Evolutionary conservation across 73 alveolate species (phyloP).

Genomic region (Halteria grandinella): DNA sequence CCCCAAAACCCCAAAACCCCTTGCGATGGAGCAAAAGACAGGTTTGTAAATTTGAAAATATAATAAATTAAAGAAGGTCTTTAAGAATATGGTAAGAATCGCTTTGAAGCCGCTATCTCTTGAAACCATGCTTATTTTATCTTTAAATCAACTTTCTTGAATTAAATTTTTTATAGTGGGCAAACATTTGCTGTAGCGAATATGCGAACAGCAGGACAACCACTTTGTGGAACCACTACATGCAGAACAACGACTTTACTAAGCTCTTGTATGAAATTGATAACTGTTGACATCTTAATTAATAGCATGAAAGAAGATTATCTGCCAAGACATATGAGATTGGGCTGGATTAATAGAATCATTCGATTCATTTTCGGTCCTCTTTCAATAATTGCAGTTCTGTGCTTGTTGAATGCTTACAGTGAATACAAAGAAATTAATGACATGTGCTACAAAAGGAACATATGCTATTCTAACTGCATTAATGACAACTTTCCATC

Average conservation of each 20-base stretch:
- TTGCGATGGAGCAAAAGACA: too few species aligned
- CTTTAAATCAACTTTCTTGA: too few species aligned
- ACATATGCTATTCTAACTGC: slow-evolving; percentile 62
- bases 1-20: too few species aligned
- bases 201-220: slow-evolving; percentile 66
- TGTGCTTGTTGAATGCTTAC: slow-evolving; percentile 20
- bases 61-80: too few species aligned
- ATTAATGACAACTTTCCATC: slow-evolving; percentile 64
- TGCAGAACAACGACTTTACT: slow-evolving; percentile 69
- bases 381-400: slow-evolving; percentile 34
- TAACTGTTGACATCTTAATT: neutral
- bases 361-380: slow-evolving; percentile 71
- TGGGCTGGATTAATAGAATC: slow-evolving; percentile 40
- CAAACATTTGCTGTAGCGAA: slow-evolving; percentile 53
- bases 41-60: too few species aligned
- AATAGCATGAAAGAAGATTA: slow-evolving; percentile 45
- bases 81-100: too few species aligned
- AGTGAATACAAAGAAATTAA: slow-evolving; percentile 11
- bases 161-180: too few species aligned
- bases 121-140: too few species aligned
- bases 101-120: too few species aligned
- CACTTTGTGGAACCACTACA: slow-evolving; percentile 61
- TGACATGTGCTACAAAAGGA: slow-evolving; percentile 49
- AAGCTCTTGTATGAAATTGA: slow-evolving; percentile 31
- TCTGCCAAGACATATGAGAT: slow-evolving; percentile 72